Conservation (phyloP, 192 early-diverging fungal genomes). For the Coemansia sp. region DNA sequence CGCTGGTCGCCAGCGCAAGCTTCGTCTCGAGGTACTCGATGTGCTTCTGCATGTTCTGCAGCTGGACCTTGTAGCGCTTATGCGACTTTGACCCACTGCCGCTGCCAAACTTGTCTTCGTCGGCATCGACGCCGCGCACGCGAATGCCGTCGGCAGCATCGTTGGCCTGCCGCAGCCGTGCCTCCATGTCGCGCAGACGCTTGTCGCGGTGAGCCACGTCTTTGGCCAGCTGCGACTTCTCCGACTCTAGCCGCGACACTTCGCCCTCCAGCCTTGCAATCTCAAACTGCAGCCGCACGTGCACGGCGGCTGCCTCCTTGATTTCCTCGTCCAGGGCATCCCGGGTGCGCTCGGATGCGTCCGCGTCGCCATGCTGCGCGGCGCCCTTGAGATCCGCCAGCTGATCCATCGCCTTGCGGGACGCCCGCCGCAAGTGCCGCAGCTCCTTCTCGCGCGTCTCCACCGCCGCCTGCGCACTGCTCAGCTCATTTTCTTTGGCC, state of each 20-base stretch:
- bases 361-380: not conserved
- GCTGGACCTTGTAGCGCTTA: conserved; percentile 53
- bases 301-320: conserved; percentile 47
- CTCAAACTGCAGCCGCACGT: conserved; percentile 50
- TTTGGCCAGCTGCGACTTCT: conserved; percentile 38
- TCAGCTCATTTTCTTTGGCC: conserved; percentile 25
- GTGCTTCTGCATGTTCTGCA: conserved; percentile 55
- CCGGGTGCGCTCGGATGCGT: conserved; percentile 2
- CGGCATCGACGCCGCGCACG: conserved; percentile 36
- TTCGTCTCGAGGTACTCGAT: conserved; percentile 53
- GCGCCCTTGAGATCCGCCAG: conserved; percentile 38
- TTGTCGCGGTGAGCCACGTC: conserved; percentile 28
- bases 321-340: conserved; percentile 31
- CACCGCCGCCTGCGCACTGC: conserved; percentile 20
- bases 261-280: conserved; percentile 49
- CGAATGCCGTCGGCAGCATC: conserved; percentile 41
- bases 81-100: conserved; percentile 42
- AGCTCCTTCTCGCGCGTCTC: conserved; percentile 53
- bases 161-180: conserved; percentile 10
- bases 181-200: conserved; percentile 30
- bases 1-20: conserved; percentile 45
- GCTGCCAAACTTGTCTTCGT: conserved; percentile 34
- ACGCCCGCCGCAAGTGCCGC: conserved; percentile 48
- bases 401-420: conserved; percentile 50
- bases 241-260: conserved; percentile 46